Percentiles rank a stretch among this genome's conserved stretches.
These are phyloP conservation scores for Vinca major DNA, from an alignment of 305 asterid genomes.

Conservation along the genomic window DNA sequence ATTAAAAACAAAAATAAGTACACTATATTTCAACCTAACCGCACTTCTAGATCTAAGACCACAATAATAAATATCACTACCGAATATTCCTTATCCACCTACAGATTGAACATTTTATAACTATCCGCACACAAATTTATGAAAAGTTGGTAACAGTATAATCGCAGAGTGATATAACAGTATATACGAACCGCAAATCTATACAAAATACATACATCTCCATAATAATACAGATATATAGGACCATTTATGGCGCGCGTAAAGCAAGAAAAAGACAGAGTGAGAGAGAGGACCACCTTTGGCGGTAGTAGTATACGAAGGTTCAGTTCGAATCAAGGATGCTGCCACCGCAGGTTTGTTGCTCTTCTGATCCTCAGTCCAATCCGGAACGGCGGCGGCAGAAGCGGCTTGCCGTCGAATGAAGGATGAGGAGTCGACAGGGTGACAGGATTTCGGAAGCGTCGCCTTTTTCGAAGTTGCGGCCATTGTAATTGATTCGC, in stretches of 20 bases:
- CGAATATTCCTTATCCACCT: neutral
- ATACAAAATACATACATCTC: neutral
- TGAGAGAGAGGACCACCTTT: conserved; percentile 41
- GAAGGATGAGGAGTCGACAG: conserved; percentile 24
- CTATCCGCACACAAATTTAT: neutral
- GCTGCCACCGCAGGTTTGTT: conserved; percentile 32
- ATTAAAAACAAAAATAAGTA: neutral
- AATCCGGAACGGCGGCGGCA: conserved; percentile 24
- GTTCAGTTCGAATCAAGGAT: conserved; percentile 40
- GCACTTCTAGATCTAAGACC: neutral
- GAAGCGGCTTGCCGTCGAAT: conserved; percentile 48
- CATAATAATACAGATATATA: neutral
- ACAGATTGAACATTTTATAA: neutral
- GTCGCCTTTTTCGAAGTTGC: conserved; percentile 77
- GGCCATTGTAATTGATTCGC: conserved; percentile 92
- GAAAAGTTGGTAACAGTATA: neutral
- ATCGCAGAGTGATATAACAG: neutral
- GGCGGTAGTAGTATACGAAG: conserved; percentile 32
- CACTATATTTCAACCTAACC: neutral
- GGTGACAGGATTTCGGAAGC: conserved; percentile 22
- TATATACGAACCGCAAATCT: neutral
- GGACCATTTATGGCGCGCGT: neutral
- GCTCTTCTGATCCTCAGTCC: conserved; percentile 33
- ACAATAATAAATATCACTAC: conserved; percentile 5
- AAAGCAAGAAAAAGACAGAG: neutral